Evolutionary conservation across 169 alveolate species (phyloP), one percentile per base, ranked within the genome.

Genomic region (Eimeria necatrix): DNA sequence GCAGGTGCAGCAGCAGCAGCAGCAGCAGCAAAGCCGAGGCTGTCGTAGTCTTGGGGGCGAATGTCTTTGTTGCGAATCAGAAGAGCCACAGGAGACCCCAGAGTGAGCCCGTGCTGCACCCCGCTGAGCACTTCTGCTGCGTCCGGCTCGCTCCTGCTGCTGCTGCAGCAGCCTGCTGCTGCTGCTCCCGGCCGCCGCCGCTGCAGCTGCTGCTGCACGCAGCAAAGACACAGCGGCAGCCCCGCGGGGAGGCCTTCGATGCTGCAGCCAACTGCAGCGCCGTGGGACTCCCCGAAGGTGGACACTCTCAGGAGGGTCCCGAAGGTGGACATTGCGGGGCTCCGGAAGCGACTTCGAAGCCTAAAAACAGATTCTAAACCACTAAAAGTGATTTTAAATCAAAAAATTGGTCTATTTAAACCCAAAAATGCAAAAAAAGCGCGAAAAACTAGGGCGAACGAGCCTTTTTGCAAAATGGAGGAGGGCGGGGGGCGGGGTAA

Each of bases 281-380:
- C 97, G 80, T 97, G 98, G 4, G 97, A 96, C 88, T 97, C 98
- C 12, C 98, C 98, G 78, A 95, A 97, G 4, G 98, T 97, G 16
- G 97, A 95, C 32, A 97, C 97, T 16, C 97, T 90, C 71, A 96
- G 89, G 9, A 64, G 52, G 48, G 93, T 56, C 18, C 98, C 98
- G 64, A 96, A 96, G 0, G 97, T 64, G 49, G 97, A 96, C 98
- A 97, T 97, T 20, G 0, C 0, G n/a, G 41, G 41, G 41, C 41
- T 32, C 41, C 41, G 41, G 41, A 32, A 3, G 84, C 48, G 84
- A 14, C n/a, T n/a, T n/a, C n/a, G n/a, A n/a, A n/a, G n/a, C n/a
- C n/a, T n/a, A n/a, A n/a, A n/a, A n/a, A n/a, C n/a, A n/a, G n/a
- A n/a, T n/a, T n/a, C n/a, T n/a, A n/a, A n/a, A n/a, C n/a, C n/a